Evolutionary conservation across 441 rosid species (phyloP).

Genomic region (Croton laevigatus): DNA sequence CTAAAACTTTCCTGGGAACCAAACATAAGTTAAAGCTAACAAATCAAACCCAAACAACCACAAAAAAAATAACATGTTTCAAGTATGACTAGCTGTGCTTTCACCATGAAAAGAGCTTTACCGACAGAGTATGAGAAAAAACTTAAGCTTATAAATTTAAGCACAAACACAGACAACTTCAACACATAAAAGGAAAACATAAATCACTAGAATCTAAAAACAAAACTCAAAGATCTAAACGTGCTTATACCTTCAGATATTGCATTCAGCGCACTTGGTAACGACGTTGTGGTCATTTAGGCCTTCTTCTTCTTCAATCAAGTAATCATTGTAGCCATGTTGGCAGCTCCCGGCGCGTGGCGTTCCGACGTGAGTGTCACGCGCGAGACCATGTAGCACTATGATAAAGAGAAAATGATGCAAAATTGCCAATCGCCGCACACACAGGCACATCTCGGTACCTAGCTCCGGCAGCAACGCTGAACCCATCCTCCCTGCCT

Average conservation of each 20-base stretch:
- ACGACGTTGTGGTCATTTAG: conserved; percentile 45
- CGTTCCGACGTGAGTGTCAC: conserved; percentile 51
- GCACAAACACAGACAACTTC: background rate
- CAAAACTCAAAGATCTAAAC: conserved; percentile 7
- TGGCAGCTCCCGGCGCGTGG: conserved; percentile 17
- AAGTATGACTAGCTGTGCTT: background rate
- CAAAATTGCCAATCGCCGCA: conserved; percentile 76
- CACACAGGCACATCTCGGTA: conserved; percentile 78
- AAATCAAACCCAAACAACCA: background rate
- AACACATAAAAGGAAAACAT: background rate
- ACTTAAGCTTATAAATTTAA: background rate
- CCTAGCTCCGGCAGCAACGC: conserved; percentile 60
- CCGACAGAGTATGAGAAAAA: background rate
- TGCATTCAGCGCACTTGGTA: conserved; percentile 56
- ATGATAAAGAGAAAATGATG: conserved; percentile 58
- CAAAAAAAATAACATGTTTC: background rate
- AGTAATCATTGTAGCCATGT: conserved; percentile 39
- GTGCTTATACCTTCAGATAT: conserved; percentile 53
- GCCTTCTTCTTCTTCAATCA: conserved; percentile 66
- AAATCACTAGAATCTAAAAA: conserved; percentile 27
- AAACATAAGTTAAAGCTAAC: background rate
- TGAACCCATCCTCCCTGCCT: conserved; percentile 33
- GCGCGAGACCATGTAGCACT: conserved; percentile 67
- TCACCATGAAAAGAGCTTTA: background rate
- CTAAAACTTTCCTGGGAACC: background rate